These are phyloP conservation scores for Neltuma alba DNA, from an alignment of 306 rosid species.

Conservation along the genomic window DNA sequence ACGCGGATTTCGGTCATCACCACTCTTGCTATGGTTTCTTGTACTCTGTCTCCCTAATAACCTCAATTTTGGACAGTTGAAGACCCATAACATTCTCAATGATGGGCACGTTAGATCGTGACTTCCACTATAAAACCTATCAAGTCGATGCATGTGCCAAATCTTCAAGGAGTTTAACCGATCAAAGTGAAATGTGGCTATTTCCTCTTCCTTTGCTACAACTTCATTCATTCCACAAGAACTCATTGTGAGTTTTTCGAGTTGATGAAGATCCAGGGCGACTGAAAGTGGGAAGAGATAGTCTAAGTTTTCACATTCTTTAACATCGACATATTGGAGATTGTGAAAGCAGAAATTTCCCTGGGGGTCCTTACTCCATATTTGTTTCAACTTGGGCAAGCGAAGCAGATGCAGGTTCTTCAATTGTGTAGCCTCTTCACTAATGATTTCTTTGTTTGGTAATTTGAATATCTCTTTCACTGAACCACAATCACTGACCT, in stretches of 20 bases:
- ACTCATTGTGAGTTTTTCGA: rapidly evolving
- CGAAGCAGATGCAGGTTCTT: no score
- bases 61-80: background rate
- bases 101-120: background rate
- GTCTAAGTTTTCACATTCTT: no score
- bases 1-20: background rate
- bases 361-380: background rate
- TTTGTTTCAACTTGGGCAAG: no score
- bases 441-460: no score
- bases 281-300: no score
- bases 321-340: no score
- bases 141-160: background rate
- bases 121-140: background rate
- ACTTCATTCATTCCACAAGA: background rate
- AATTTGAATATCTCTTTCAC: no score
- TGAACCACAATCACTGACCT: no score
- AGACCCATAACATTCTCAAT: background rate
- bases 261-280: no score
- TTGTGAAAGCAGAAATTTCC: background rate
- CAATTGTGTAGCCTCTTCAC: no score
- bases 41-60: background rate
- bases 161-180: background rate
- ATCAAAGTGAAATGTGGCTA: background rate
- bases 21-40: background rate
- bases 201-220: background rate